A percentile compares a stretch with the other conserved stretches of the same genome.
phyloP scores from a whole-genome alignment of 768 basidiomycete genomes.

The Tremella yokohamensis region DNA sequence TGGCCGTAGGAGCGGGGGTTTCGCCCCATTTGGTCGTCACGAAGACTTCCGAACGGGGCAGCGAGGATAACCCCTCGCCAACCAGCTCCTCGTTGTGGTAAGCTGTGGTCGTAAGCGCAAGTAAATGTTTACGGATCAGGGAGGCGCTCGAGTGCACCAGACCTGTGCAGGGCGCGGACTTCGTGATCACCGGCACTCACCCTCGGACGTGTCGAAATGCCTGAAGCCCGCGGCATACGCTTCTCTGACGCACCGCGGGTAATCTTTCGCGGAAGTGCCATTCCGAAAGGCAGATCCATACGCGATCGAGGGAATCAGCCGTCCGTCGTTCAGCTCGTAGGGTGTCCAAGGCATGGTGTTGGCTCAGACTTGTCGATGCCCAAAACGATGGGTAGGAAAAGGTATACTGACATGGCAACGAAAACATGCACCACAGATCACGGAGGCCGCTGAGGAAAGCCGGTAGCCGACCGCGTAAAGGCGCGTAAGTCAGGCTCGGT shows the following conservation, averaged over 20 bases:
- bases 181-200: constrained; percentile 12
- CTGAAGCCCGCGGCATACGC: constrained; percentile 44
- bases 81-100: constrained; percentile 40
- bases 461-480: too few relatives aligned
- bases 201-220: constrained; percentile 46
- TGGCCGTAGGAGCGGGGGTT: constrained; percentile 8
- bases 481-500: too few relatives aligned
- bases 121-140: too few relatives aligned
- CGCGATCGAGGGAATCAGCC: constrained; percentile 36
- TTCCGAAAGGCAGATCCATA: constrained; percentile 40
- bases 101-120: constrained; percentile 9
- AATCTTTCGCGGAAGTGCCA: too few relatives aligned
- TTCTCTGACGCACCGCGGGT: constrained; percentile 17
- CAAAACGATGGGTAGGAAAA: too few relatives aligned
- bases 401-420: too few relatives aligned
- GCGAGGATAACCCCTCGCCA: constrained; percentile 31
- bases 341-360: constrained; percentile 29
- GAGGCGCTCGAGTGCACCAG: too few relatives aligned
- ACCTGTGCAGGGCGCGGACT: too few relatives aligned
- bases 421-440: too few relatives aligned
- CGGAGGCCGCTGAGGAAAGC: too few relatives aligned
- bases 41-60: constrained; percentile 27
- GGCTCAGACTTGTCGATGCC: too few relatives aligned
- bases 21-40: constrained; percentile 40
- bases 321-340: constrained; percentile 38